Evolutionary conservation across 352 stramenopile genomes (phyloP), one percentile per base, ranked within the genome.

Genomic region (Elongisporangium anandrum): DNA sequence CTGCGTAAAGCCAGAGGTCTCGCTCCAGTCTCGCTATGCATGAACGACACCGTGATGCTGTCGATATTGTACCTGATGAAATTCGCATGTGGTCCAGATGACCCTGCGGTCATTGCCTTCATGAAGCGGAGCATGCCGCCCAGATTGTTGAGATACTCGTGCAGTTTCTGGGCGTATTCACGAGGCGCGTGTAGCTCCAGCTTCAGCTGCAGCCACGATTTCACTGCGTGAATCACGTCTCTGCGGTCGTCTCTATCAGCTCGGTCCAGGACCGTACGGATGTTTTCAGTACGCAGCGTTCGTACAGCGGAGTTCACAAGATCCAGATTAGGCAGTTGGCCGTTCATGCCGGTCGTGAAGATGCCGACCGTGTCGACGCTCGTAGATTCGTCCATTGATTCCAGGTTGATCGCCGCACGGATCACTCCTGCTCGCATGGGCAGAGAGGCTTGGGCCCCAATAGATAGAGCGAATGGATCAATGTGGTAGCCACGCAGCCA

Each of bases 51-150:
- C 1, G 85, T 93, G 64, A 94, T 79, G 20, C 76, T 84, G 63
- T 94, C 85, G 48, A 94, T 92, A 56, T 94, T 94, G 68, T 94
- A 92, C 61, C 81, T 73, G 63, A 94, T 88, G 38, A 93, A 94
- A 50, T 79, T 85, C 9, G 81, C 85, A 29, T 94, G 85, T 1
- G 77, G 70, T 0, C 85, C 85, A 2, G 76, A 82, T 3, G 85
- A 80, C 9, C 85, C 85, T 0, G 56, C 76, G 3, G 80, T 76
- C 8, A 94, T 56, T 4, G 81, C 85, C 59, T 73, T 77, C 81
- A 94, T 94, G 62, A 94, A 94, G 34, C 85, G 78, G 54, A 94
- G 63, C 83, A 94, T 90, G 15, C 81, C 78, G 13, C 65, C 52
- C 4, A 93, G 66, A 50, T 81, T 82, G 2, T 52, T 53, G 50